Conservation (phyloP, 768 basidiomycete species). For the Lentinula lateritia region DNA sequence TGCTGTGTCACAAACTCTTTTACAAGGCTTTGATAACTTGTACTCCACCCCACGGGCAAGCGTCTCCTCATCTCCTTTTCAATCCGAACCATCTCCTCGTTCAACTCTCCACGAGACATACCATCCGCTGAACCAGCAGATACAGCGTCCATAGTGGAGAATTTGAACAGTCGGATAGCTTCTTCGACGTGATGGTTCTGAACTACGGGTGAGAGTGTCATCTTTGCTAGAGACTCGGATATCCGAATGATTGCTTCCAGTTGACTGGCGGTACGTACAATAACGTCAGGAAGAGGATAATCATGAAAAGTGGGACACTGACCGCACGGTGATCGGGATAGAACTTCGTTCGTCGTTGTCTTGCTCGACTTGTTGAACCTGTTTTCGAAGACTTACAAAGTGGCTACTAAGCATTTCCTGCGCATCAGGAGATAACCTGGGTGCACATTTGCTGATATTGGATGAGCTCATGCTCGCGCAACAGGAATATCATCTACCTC, state of each 20-base stretch:
- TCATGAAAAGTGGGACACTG: constrained; percentile 18
- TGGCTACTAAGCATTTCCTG: constrained; percentile 96
- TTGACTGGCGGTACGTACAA: constrained; percentile 43
- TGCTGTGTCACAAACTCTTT: constrained; percentile 93
- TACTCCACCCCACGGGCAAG: constrained; percentile 93
- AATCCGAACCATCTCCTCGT: constrained; percentile 89
- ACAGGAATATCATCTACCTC: constrained; percentile 42
- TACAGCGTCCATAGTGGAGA: constrained; percentile 98
- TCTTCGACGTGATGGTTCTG: constrained; percentile 95
- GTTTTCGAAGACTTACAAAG: constrained; percentile 87
- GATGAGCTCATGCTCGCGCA: background rate
- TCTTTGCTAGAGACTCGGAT: constrained; percentile 93
- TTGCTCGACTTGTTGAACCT: constrained; percentile 92
- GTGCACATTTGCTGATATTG: constrained; percentile 82
- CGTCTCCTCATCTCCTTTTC: constrained; percentile 81
- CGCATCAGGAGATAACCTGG: constrained; percentile 87
- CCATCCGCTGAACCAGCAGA: constrained; percentile 93
- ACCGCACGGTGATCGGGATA: constrained; percentile 98
- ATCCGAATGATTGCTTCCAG: constrained; percentile 98
- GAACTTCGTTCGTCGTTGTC: constrained; percentile 98
- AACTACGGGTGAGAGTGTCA: constrained; percentile 83
- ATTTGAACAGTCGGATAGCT: constrained; percentile 96
- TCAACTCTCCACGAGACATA: constrained; percentile 82
- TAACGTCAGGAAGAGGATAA: constrained; percentile 4
- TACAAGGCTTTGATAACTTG: constrained; percentile 89